Evolutionary conservation across 164 flowering plant species (phyloP).

Genomic region (Liquidambar formosana): DNA sequence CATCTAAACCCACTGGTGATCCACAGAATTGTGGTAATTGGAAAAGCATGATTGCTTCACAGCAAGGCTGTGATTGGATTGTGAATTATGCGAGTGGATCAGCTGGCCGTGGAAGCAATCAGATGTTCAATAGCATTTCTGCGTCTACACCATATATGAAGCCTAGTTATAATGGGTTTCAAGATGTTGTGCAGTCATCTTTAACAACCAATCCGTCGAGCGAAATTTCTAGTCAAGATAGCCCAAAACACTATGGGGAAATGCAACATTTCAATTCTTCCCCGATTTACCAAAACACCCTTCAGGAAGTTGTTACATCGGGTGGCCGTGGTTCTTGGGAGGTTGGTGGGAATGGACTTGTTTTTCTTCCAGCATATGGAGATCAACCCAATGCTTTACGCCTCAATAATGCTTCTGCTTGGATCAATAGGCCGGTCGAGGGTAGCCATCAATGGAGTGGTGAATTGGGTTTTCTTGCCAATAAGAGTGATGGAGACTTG

Average conservation of each 20-base stretch:
- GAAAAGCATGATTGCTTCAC: slow-evolving; percentile 41
- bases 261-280: slow-evolving; percentile 21
- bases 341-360: slow-evolving; percentile 33
- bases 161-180: slow-evolving; percentile 29
- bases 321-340: slow-evolving; percentile 29
- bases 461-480: slow-evolving; percentile 21
- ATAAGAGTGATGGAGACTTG: slow-evolving; percentile 13
- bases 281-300: slow-evolving; percentile 30
- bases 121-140: slow-evolving; percentile 16
- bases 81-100: slow-evolving; percentile 26
- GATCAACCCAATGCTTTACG: slow-evolving; percentile 20
- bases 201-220: too few relatives aligned
- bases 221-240: slow-evolving; percentile 33
- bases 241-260: slow-evolving; percentile 29
- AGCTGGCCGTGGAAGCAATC: slow-evolving; percentile 23
- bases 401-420: not conserved
- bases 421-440: too few relatives aligned
- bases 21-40: slow-evolving; percentile 34
- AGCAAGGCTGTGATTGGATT: slow-evolving; percentile 37
- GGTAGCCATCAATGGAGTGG: slow-evolving; percentile 31
- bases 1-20: slow-evolving; percentile 12
- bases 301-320: slow-evolving; percentile 38
- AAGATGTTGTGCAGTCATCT: slow-evolving; percentile 32
- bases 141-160: slow-evolving; percentile 16
- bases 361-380: slow-evolving; percentile 34